Evolutionary conservation across 2,329 filamentous ascomycete species (phyloP).

Genomic region (Ophiostoma australiae): DNA sequence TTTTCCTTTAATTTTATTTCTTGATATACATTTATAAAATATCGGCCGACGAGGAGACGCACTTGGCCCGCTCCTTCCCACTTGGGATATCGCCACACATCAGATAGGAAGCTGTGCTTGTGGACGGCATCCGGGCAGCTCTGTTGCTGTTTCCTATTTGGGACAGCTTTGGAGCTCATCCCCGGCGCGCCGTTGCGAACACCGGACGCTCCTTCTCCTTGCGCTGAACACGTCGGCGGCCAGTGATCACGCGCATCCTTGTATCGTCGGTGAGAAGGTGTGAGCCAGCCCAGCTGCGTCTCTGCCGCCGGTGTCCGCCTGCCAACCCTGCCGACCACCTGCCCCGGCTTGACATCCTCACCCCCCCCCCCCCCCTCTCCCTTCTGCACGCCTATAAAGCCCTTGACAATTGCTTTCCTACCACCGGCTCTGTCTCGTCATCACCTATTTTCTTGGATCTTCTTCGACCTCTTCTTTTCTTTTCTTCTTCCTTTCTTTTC

Average conservation of each 20-base stretch:
- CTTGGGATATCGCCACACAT: background rate
- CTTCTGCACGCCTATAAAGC: background rate
- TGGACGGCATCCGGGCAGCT: background rate
- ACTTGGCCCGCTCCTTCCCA: background rate
- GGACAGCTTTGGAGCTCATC: background rate
- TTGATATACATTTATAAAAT: background rate
- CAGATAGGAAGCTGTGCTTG: background rate
- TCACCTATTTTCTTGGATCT: constrained; percentile 7
- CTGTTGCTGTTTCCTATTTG: background rate
- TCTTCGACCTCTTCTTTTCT: background rate
- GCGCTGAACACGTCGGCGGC: background rate
- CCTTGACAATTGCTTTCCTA: background rate
- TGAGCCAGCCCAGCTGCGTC: background rate
- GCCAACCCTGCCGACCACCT: background rate
- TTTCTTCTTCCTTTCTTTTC: background rate
- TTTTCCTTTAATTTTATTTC: background rate
- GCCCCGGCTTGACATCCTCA: background rate
- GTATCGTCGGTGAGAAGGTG: constrained; percentile 8
- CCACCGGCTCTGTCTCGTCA: background rate
- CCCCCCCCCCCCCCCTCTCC: background rate
- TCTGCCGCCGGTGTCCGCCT: constrained; percentile 6
- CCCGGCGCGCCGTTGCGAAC: background rate
- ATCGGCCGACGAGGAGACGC: background rate
- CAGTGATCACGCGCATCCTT: constrained; percentile 6
- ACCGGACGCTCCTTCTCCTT: background rate